Base-by-base conservation (phyloP, 202 grass and related monocot genomes). In the Cymbopogon flexuosus region DNA sequence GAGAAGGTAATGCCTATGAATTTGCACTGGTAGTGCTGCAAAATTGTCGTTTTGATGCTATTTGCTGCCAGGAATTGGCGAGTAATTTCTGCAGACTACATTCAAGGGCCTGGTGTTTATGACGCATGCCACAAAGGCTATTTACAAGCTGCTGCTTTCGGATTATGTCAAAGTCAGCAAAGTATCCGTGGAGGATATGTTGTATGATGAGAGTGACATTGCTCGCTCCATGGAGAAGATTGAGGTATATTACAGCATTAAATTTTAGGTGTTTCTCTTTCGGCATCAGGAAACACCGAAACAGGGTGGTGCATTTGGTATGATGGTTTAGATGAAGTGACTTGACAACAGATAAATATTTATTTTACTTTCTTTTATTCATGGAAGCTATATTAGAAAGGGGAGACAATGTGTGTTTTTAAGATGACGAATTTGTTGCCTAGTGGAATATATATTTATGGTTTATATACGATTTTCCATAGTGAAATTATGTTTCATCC, bases 161-260 rank as follows among this genome's bases (percentile, higher is more conserved):
- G 95, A 98, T 84, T 98, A 98, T 66, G 95, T 98, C 56, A 98
- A 98, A 88, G 95, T 98, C 31, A 98, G 95, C 90, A 95, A 98
- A 86, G 90, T 98, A 29, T 94, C 95, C 6, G 92, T 94, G 45
- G 95, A 93, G 39, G 95, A 98, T 82, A 98, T 95, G 92, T 45
- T 98, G 22, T 98, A 83, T 84, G 92, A 98, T 62, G 95, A 98
- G 88, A 87, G 84, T 39, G 95, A 95, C 60, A 94, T 95, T 70
- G n/a, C 89, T 19, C 90, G 88, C 4, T 93, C 92, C 39, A 91
- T 98, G 88, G 92, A 98, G 5, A 98, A 98, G 83, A 95, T 93
- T 47, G 95, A 98, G 92, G 95, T 93, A 77, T 21, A 10, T 18
- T 91, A 74, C 34, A 13, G 11, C 3, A 29, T 78, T 78, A 7